Evolutionary conservation across 1,284 basidiomycete species (phyloP), one percentile per base, ranked within the genome.

Genomic region (Meira miltonrushii): DNA sequence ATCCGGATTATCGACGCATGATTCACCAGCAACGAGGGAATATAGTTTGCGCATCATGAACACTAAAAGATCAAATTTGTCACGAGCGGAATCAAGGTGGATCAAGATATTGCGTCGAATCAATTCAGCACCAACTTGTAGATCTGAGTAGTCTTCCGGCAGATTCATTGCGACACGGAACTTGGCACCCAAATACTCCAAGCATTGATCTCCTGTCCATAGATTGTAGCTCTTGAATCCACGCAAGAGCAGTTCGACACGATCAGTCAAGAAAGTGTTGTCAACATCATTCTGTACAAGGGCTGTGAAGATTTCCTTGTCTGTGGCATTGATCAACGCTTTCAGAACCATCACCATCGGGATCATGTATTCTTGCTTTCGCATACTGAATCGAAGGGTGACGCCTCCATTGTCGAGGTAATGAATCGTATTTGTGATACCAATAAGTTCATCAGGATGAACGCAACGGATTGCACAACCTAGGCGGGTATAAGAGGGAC

Each of bases 21-120:
- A 94, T 54, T 89, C 86, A 57, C 88, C 88, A 15, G 91, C 94
- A 12, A 98, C 92, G 50, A 93, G 82, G 6, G 91, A 85, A 76
- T 93, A 98, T 21, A 99, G 83, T 81, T 98, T 99, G 69, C 92
- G 88, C 44, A 98, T 83, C 95, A 98, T 98, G 81, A 94, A 97
- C 52, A 92, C 92, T 60, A 99, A 85, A 86, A 97, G 87, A 53
- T 90, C 85, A 81, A 93, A 97, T 81, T 99, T 99, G 74, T 98
- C 94, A 50, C 91, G 82, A n/a, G 92, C 86, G 13, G 85, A 85
- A 49, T 88, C 86, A 49, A 98, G 83, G 79, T 99, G 94, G 17
- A 96, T 92, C 39, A 98, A 83, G 28, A 98, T 83, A 78, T 96
- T 82, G 75, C 90, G 92, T 67, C 87, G 84, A 65, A 98, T 82